Base-by-base conservation (phyloP, 768 basidiomycete species). In the Mrakia hoshinonis region DNA sequence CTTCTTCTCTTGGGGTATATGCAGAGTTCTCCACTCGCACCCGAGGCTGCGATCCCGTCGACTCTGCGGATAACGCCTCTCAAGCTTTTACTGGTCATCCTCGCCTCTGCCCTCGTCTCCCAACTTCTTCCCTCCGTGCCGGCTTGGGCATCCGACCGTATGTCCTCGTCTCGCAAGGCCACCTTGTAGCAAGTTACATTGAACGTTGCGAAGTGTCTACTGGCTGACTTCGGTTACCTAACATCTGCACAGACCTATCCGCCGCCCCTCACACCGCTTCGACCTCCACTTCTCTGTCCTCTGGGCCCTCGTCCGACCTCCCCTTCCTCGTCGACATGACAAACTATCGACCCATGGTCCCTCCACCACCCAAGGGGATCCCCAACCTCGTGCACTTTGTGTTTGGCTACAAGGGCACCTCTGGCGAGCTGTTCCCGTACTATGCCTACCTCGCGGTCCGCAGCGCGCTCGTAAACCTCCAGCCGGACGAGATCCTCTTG, bases 401-500 rank as follows among this genome's bases (percentile, higher is more conserved):
- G 3, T 81, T 78, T 73, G 79, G 79, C 3, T 68, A 80, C 51
- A 80, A 79, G 72, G 74, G 70, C 55, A 54, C 65, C 13, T 67
- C 65, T 34, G 77, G 74, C 15, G 78, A 79, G 66, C 76, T 79
- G 61, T 75, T 81, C 48, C 79, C 79, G 12, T 81, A 81, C 71
- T 81, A 78, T 74, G 78, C 79, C 24, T 81, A 81, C 75, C 70
- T 81, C 64, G 80, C 80, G 0, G 76, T 81, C 39, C 60, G 79
- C 68, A 79, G 78, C 62, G 80, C 78, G 43, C 24, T 81, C 31
- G 72, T 81, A 22, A 77, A 78, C 75, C 69, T 81, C n/a, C 68
- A 75, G 61, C 80, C 80, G 43, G 76, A 78, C 26, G 75, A 73
- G 62, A 77, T 77, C 26, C 78, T 79, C 67, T 80, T 81, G 80